Conservation (phyloP, 1,284 basidiomycete genomes). For the Rhodotorula sp. region DNA sequence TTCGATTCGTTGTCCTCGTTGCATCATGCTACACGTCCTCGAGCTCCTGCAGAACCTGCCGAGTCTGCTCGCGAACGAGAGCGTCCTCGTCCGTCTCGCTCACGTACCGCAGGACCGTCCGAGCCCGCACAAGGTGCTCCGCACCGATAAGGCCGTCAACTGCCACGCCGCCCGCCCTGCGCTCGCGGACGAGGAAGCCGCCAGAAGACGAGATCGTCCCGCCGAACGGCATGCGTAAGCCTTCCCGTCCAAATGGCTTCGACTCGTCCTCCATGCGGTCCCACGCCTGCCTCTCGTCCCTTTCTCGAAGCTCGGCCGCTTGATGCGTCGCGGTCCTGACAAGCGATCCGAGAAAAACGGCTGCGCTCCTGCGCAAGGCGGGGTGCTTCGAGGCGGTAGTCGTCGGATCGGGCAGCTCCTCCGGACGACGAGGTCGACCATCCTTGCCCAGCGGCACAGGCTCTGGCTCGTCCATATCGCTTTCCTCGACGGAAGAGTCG, state of each 20-base stretch:
- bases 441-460: background rate
- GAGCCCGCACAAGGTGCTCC: slow-evolving; percentile 54
- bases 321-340: slow-evolving; percentile 46
- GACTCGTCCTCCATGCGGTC: slow-evolving; percentile 45
- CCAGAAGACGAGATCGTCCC: background rate
- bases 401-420: slow-evolving; percentile 58
- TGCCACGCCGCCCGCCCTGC: slow-evolving; percentile 37
- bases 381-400: slow-evolving; percentile 67
- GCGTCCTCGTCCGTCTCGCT: slow-evolving; percentile 68
- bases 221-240: slow-evolving; percentile 34
- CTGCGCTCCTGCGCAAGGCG: slow-evolving; percentile 72
- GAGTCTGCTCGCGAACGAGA: slow-evolving; percentile 73
- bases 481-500: background rate
- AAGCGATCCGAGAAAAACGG: slow-evolving; percentile 71
- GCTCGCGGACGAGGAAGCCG: slow-evolving; percentile 2
- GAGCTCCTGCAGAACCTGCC: slow-evolving; percentile 61
- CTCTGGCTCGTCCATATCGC: background rate
- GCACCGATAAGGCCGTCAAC: slow-evolving; percentile 41
- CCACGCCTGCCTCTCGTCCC: background rate
- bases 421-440: slow-evolving; percentile 16
- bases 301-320: background rate
- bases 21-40: background rate
- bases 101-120: slow-evolving; percentile 67
- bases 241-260: slow-evolving; percentile 41
- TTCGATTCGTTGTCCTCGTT: background rate